Evolutionary conservation across 495 filamentous ascomycete genomes (phyloP).

Genomic region (Hyaloscypha bicolor): DNA sequence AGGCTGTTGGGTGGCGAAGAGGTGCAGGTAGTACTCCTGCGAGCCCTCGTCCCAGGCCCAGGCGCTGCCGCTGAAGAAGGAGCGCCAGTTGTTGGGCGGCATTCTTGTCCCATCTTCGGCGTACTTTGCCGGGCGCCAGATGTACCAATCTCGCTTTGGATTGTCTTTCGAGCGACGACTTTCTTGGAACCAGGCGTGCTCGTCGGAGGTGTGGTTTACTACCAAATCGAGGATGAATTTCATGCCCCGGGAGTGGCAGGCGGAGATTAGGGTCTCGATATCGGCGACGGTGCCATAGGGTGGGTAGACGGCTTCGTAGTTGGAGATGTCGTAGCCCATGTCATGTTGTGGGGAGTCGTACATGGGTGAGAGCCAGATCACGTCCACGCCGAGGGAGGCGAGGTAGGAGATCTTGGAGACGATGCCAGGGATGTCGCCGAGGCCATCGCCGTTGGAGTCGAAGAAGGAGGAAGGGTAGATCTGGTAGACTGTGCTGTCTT

Average conservation of each 20-base stretch:
- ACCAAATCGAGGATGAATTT: slow-evolving; percentile 74
- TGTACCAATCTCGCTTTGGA: slow-evolving; percentile 72
- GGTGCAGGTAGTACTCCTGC: slow-evolving; percentile 70
- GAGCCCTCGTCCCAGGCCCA: slow-evolving; percentile 70
- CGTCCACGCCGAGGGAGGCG: slow-evolving; percentile 61
- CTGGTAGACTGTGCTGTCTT: slow-evolving; percentile 61
- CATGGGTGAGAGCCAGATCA: slow-evolving; percentile 69
- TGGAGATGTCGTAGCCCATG: slow-evolving; percentile 67
- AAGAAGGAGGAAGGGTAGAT: slow-evolving; percentile 70
- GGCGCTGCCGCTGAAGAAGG: slow-evolving; percentile 54
- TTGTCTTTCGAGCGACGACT: slow-evolving; percentile 63
- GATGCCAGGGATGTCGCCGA: slow-evolving; percentile 69
- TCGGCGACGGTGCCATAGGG: slow-evolving; percentile 66
- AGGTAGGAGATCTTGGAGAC: slow-evolving; percentile 68
- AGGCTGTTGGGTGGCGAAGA: slow-evolving; percentile 66
- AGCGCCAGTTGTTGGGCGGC: slow-evolving; percentile 73
- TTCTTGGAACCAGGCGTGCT: slow-evolving; percentile 76
- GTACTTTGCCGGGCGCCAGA: slow-evolving; percentile 66
- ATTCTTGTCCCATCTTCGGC: slow-evolving; percentile 58
- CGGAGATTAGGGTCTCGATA: slow-evolving; percentile 61
- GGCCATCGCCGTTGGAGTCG: slow-evolving; percentile 67
- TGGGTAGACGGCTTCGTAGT: slow-evolving; percentile 64
- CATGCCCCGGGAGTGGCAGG: slow-evolving; percentile 59
- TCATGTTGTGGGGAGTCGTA: slow-evolving; percentile 66
- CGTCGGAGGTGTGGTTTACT: slow-evolving; percentile 73